Evolutionary conservation across 495 filamentous ascomycete genomes (phyloP).

Genomic region (Cairneyella variabilis): DNA sequence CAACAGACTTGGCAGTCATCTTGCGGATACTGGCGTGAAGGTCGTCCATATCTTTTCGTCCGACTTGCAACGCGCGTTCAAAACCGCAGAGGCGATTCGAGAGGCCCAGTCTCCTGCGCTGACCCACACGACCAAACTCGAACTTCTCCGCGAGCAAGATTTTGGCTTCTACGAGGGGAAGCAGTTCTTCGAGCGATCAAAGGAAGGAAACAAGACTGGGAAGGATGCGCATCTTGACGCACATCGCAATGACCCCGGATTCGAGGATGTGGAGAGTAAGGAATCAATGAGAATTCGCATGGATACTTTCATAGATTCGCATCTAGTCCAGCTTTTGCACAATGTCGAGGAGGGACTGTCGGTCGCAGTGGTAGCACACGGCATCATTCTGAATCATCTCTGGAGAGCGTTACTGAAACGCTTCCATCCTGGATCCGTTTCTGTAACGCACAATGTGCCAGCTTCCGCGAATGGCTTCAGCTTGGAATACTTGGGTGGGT

Average conservation of each 20-base stretch:
- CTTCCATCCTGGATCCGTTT: conserved; percentile 40
- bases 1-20: conserved; percentile 54
- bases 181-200: conserved; percentile 30
- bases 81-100: conserved; percentile 64
- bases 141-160: conserved; percentile 65
- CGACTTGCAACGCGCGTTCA: conserved; percentile 65
- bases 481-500: conserved; percentile 41
- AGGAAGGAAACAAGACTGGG: conserved; percentile 5
- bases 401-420: conserved; percentile 57
- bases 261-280: conserved; percentile 50
- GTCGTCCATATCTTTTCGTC: conserved; percentile 69
- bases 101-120: conserved; percentile 39
- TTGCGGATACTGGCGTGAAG: conserved; percentile 43
- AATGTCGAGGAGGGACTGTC: conserved; percentile 23
- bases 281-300: conserved; percentile 61
- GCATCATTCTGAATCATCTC: conserved; percentile 67
- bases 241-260: conserved; percentile 34
- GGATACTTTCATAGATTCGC: conserved; percentile 56
- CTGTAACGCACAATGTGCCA: conserved; percentile 21
- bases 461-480: conserved; percentile 11
- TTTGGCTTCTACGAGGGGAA: conserved; percentile 68
- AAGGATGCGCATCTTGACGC: conserved; percentile 14
- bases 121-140: conserved; percentile 40
- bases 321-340: conserved; percentile 55
- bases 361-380: conserved; percentile 73